Evolutionary conservation across 306 rosid species (phyloP).

Genomic region (Vicia faba): DNA sequence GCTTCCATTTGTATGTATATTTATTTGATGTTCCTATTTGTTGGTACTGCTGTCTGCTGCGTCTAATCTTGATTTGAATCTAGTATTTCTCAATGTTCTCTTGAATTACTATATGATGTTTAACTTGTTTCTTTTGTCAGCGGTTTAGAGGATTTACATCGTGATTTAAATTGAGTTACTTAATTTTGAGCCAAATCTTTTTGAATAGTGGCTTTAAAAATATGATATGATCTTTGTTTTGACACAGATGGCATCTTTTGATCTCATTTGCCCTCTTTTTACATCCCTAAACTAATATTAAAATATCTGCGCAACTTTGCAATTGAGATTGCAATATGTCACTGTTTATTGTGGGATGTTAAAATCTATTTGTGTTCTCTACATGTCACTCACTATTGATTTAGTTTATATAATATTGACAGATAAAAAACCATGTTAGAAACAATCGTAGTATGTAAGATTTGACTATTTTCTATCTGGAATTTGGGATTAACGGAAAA

Average conservation of each 20-base stretch:
- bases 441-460: not conserved
- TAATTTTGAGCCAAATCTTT: too few species aligned
- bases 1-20: constrained; percentile 26
- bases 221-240: too few species aligned
- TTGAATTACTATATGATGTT: not conserved
- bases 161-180: too few species aligned
- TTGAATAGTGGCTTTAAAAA: too few species aligned
- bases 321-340: not conserved
- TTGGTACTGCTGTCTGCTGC: constrained; percentile 16
- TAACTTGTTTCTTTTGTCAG: not conserved
- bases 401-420: not conserved
- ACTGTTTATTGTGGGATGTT: constrained; percentile 9
- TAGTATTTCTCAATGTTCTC: not conserved
- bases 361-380: not conserved
- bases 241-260: too few species aligned
- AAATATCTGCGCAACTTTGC: not conserved
- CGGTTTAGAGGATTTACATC: too few species aligned
- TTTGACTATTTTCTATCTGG: not conserved
- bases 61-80: not conserved
- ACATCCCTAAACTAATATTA: constrained; percentile 3
- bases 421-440: constrained; percentile 4
- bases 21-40: constrained; percentile 23
- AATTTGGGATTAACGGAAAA: not conserved
- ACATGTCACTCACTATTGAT: not conserved
- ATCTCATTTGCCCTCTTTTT: too few species aligned